phyloP scores from a whole-genome alignment of 202 grass and related monocot genomes.

The Bolboschoenoplectus hybrid region DNA sequence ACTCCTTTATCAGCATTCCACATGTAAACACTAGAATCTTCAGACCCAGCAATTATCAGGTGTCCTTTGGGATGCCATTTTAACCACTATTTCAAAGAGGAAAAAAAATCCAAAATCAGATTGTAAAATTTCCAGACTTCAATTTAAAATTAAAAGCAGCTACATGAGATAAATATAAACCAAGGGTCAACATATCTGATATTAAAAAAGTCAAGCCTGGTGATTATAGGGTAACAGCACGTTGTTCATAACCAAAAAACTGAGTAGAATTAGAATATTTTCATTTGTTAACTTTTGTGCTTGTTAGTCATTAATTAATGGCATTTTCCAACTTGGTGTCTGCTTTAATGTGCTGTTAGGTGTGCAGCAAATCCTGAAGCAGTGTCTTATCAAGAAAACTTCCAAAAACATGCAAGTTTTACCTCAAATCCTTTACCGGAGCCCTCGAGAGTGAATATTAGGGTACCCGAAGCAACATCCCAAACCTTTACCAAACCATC shows the following conservation, averaged over 20 bases:
- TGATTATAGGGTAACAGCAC: not conserved
- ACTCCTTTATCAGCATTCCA: conserved; percentile 75
- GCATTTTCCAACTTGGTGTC: not conserved
- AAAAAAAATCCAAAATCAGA: not conserved
- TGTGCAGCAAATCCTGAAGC: not conserved
- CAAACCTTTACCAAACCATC: conserved; percentile 83
- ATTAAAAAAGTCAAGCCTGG: not conserved
- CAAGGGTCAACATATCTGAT: not conserved
- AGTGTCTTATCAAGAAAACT: not conserved
- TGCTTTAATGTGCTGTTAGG: not conserved
- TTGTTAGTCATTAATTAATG: not conserved
- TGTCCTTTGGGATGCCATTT: conserved; percentile 89
- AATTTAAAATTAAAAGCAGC: not conserved
- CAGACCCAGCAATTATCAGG: conserved; percentile 83
- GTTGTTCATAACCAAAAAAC: not conserved
- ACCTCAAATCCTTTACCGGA: conserved; percentile 86
- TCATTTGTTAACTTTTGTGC: not conserved
- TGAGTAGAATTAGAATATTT: not conserved
- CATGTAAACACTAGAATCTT: conserved; percentile 84
- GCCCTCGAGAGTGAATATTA: conserved; percentile 72
- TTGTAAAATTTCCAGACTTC: conserved; percentile 2
- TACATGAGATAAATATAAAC: conserved; percentile 15
- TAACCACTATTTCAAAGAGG: conserved; percentile 64
- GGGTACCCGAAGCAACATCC: conserved; percentile 55
- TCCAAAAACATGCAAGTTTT: conserved; percentile 13